Evolutionary conservation across 352 stramenopile species (phyloP), one percentile per base, ranked within the genome.

Genomic region (Phytopythium cucurbitacearum): DNA sequence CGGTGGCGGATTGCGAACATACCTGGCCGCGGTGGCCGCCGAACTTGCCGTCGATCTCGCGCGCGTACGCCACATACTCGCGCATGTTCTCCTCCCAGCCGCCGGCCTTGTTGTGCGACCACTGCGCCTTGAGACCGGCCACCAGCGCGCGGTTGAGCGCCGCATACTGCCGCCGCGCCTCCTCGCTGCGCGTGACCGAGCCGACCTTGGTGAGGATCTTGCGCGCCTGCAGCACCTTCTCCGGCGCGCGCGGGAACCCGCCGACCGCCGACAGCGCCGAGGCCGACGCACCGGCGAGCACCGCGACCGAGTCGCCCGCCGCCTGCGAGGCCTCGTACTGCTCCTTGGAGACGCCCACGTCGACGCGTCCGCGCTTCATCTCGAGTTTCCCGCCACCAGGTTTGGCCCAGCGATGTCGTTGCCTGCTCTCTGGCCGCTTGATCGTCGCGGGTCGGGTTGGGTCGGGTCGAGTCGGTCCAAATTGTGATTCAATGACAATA

Each of bases 61-160:
- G 76, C 43, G 72, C 73, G 61, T 90, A 92, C 16, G 42, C 50
- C 12, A 95, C 32, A 60, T 95, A 95, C 64, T 95, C 85, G 34
- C 69, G 64, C 76, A 90, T 87, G 57, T 87, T 91, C 40, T 89
- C 73, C 45, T 61, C 57, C 85, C 85, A 95, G 57, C 71, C 80
- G 40, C 66, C 77, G 12, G 48, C 54, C 50, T 66, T 69, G 67
- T 94, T 93, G 50, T 87, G 68, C 40, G 59, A 45, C 71, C 67
- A 82, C 56, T 93, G 82, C 11, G 66, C 59, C 69, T 85, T 67
- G 28, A 95, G 51, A 40, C 65, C 87, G 32, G 57, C 46, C 35
- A 66, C 65, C 40, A 94, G 90, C 45, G 73, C 80, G 53, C 83
- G 69, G 61, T 95, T 95, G 0, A 93, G 62, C 16, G 80, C 78